Percentiles rank a stretch among this genome's conserved stretches.
Conservation (phyloP, 2,329 filamentous ascomycete species). For the Botrytis tulipae region DNA sequence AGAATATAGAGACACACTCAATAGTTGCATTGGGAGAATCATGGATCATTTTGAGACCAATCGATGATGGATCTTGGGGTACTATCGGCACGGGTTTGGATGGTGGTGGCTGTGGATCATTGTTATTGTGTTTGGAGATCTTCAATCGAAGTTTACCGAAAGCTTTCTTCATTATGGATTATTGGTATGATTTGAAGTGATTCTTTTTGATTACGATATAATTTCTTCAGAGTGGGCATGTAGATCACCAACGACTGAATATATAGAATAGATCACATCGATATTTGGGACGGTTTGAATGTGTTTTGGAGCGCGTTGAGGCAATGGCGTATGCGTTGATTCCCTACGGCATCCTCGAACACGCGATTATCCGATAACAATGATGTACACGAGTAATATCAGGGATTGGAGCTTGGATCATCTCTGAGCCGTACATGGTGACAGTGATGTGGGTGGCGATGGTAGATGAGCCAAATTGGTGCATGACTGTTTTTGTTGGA, state of each 20-base stretch:
- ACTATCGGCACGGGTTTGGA: neutral
- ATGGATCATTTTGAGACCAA: slow-evolving; percentile 4
- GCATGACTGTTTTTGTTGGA: neutral
- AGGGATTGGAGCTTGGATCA: neutral
- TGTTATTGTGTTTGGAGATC: neutral
- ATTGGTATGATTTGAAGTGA: neutral
- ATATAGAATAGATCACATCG: neutral
- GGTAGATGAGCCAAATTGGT: neutral
- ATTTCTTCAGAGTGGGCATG: neutral
- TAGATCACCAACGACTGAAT: neutral
- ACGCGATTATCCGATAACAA: neutral
- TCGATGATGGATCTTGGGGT: neutral
- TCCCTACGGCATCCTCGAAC: neutral
- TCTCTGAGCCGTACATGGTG: neutral
- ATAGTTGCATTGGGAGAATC: slow-evolving; percentile 1
- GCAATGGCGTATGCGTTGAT: neutral
- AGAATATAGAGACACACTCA: neutral
- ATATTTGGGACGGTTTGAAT: neutral
- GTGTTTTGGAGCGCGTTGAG: neutral
- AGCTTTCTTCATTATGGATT: slow-evolving; percentile 7
- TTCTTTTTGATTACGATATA: neutral
- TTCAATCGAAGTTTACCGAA: neutral
- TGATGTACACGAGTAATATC: neutral
- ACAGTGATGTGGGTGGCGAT: neutral
- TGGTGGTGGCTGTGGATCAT: too few species aligned